A percentile compares a stretch with the other conserved stretches of the same genome.
phyloP scores from a whole-genome alignment of 768 basidiomycete species.

The Cyclocybe aegerita region DNA sequence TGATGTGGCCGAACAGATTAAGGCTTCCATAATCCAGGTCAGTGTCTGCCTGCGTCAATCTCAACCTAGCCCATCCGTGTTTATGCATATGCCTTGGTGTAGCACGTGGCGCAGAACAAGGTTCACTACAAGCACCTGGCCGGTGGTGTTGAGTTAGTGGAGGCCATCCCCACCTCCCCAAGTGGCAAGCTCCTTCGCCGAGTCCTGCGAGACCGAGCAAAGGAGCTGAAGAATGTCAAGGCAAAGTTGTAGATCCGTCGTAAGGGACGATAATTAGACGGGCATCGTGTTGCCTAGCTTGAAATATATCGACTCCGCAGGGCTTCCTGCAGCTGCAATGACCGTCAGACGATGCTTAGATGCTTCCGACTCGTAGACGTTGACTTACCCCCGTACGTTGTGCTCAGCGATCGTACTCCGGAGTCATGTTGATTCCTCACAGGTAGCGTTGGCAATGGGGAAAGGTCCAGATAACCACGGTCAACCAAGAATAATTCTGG shows the following conservation, averaged over 20 bases:
- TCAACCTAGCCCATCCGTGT: background rate
- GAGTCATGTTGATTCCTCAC: too few relatives aligned
- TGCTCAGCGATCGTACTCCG: too few relatives aligned
- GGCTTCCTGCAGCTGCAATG: too few relatives aligned
- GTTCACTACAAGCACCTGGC: conserved; percentile 56
- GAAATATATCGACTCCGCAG: too few relatives aligned
- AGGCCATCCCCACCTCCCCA: conserved; percentile 60
- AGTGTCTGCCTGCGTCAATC: too few relatives aligned
- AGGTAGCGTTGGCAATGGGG: too few relatives aligned
- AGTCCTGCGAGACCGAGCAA: conserved; percentile 50
- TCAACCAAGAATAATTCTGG: too few relatives aligned
- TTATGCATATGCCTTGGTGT: background rate
- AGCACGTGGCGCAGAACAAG: conserved; percentile 59
- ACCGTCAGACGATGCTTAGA: too few relatives aligned
- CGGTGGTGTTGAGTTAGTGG: conserved; percentile 58
- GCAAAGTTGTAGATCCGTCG: conserved; percentile 18
- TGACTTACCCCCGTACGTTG: too few relatives aligned
- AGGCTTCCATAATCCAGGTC: conserved; percentile 49
- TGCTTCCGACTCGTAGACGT: too few relatives aligned
- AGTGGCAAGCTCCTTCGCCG: conserved; percentile 57
- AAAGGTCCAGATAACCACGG: too few relatives aligned
- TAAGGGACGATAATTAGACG: background rate
- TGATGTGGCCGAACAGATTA: conserved; percentile 31
- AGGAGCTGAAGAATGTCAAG: conserved; percentile 17
- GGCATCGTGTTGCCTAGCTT: too few relatives aligned